Evolutionary conservation across 176 grass and related monocot species (phyloP), one percentile per base, ranked within the genome.

Genomic region (Carex parvula): DNA sequence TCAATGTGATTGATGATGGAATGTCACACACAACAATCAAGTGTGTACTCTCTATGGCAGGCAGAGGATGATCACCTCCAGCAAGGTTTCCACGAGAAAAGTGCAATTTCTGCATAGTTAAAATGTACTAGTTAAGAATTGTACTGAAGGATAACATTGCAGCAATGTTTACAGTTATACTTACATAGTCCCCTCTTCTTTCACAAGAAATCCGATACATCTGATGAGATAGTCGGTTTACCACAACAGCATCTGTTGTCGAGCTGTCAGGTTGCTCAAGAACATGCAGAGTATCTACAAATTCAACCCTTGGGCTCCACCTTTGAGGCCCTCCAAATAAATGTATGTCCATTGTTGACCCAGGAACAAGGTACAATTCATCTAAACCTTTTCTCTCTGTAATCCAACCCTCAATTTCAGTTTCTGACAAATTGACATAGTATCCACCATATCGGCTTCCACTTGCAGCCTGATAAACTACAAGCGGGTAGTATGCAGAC

Each of bases 71-170:
- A 89, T 93, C 86, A 71, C 88, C 84, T 64, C 95, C 95, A 88
- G 92, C 84, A 81, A 98, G 84, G 87, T 98, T 98, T 87, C 95
- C 95, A 70, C 91, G 95, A 54, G 95, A 93, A 84, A 98, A 94
- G 22, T 91, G 74, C 58, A 98, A 84, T 93, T 93, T 89, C 95
- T 98, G 84, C 56, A 62, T 17, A 63, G 32, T 85, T 52, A 35
- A 91, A 84, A 79, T 44, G 24, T 56, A 64, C 68, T 82, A 58
- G 50, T 57, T 24, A 79, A 59, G 59, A 57, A 70, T 65, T 44
- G 24, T 48, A 52, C 58, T 8, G 67, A 20, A 82, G 16, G 12
- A 41, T 46, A 66, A 82, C 30, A 26, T 30, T 46, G 37, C 59
- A 82, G 24, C 16, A 66, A 64, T 52, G 22, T 82, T 46, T 46